Evolutionary conservation across 208 protist genomes (phyloP).

Genomic region (Acanthamoeba royreba): DNA sequence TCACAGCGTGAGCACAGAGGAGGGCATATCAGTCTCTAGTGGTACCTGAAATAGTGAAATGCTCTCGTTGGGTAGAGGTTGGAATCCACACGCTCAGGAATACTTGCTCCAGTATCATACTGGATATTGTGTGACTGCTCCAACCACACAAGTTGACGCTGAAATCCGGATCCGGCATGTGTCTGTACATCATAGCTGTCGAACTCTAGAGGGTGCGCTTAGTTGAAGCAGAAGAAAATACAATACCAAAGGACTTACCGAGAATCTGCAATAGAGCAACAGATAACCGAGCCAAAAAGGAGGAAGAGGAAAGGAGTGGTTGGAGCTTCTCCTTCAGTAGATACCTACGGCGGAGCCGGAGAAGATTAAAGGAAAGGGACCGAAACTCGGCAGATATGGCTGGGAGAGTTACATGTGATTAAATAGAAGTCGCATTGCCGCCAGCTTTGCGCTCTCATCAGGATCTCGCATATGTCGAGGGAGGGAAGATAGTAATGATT

Average conservation of each 20-base stretch:
- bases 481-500: not conserved
- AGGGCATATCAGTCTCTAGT: too few species aligned
- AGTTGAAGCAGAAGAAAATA: not conserved
- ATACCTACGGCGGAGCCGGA: not conserved
- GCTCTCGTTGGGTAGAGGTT: not conserved
- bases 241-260: not conserved
- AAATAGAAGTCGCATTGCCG: not conserved
- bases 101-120: not conserved
- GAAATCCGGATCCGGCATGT: not conserved
- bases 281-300: not conserved
- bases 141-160: not conserved
- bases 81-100: not conserved
- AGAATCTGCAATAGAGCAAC: slow-evolving; percentile 21
- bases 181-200: not conserved
- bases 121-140: not conserved
- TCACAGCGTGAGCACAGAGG: too few species aligned
- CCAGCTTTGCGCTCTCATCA: slow-evolving; percentile 1
- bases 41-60: slow-evolving; percentile 17
- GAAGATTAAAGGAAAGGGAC: not conserved
- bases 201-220: not conserved
- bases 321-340: not conserved
- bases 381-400: not conserved
- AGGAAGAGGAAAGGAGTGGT: not conserved
- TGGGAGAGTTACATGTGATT: not conserved
- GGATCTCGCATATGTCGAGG: not conserved